Conservation (phyloP, 768 basidiomycete species). For the Dacryopinax primogenitus region DNA sequence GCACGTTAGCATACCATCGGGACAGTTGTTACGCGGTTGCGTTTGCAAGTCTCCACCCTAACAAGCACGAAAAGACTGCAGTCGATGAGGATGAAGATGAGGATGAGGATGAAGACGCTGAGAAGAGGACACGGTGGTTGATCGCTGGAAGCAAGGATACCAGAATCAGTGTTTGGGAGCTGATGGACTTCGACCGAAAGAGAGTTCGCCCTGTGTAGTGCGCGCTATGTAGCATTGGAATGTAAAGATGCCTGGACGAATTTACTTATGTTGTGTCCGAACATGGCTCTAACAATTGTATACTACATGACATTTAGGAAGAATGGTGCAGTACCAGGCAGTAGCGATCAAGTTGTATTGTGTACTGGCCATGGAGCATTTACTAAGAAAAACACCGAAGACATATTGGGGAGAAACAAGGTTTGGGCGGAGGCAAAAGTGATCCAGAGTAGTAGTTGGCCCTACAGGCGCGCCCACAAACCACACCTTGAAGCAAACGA, state of each 20-base stretch:
- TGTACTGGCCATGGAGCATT: too few relatives aligned
- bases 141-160: constrained; percentile 52
- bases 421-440: background rate
- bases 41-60: constrained; percentile 38
- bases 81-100: constrained; percentile 41
- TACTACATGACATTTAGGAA: too few relatives aligned
- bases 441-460: background rate
- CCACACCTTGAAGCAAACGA: background rate
- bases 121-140: constrained; percentile 50
- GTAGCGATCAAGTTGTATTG: too few relatives aligned
- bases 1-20: constrained; percentile 73
- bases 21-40: constrained; percentile 57
- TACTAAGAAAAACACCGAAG: too few relatives aligned
- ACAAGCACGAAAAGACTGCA: constrained; percentile 22
- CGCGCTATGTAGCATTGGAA: background rate
- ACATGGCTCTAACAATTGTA: too few relatives aligned
- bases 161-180: constrained; percentile 58
- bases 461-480: background rate
- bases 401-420: too few relatives aligned
- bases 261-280: too few relatives aligned
- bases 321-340: too few relatives aligned
- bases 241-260: background rate
- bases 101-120: constrained; percentile 36
- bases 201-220: background rate
- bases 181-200: constrained; percentile 25